phyloP scores from a whole-genome alignment of 1,139 yeast species.

The Debaryomycetaceae sp. region DNA sequence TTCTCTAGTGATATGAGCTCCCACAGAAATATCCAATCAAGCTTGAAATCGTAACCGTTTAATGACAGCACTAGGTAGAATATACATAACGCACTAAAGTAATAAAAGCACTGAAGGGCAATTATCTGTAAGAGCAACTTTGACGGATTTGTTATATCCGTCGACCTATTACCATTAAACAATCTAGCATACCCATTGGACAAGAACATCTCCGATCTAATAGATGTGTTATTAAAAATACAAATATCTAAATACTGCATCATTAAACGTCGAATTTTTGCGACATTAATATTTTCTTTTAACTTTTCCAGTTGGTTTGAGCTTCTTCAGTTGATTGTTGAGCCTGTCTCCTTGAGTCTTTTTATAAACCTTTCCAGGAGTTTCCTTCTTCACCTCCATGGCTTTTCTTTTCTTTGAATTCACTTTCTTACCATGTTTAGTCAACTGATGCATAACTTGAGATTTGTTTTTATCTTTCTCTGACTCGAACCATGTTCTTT shows the following conservation, averaged over 20 bases:
- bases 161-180: slow-evolving; percentile 20
- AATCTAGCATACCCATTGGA: slow-evolving; percentile 25
- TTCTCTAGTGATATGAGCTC: slow-evolving; percentile 68
- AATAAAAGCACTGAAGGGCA: slow-evolving; percentile 63
- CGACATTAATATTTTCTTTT: neutral
- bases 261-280: neutral
- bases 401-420: slow-evolving; percentile 62
- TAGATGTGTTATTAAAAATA: neutral
- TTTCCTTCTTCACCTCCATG: slow-evolving; percentile 46
- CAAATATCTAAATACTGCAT: neutral
- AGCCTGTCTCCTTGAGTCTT: slow-evolving; percentile 68
- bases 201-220: slow-evolving; percentile 4
- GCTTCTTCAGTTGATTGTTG: slow-evolving; percentile 17
- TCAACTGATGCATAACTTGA: slow-evolving; percentile 43
- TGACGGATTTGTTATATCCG: slow-evolving; percentile 36
- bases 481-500: slow-evolving; percentile 95
- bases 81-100: slow-evolving; percentile 55
- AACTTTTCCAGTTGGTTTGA: neutral
- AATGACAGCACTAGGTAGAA: slow-evolving; percentile 56
- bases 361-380: slow-evolving; percentile 54
- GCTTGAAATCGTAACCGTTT: slow-evolving; percentile 59
- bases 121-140: slow-evolving; percentile 52
- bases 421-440: slow-evolving; percentile 42
- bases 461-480: slow-evolving; percentile 52
- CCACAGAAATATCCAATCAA: slow-evolving; percentile 83